These are phyloP conservation scores for Albugo laibachii DNA, from an alignment of 352 stramenopile species.

Conservation along the genomic window DNA sequence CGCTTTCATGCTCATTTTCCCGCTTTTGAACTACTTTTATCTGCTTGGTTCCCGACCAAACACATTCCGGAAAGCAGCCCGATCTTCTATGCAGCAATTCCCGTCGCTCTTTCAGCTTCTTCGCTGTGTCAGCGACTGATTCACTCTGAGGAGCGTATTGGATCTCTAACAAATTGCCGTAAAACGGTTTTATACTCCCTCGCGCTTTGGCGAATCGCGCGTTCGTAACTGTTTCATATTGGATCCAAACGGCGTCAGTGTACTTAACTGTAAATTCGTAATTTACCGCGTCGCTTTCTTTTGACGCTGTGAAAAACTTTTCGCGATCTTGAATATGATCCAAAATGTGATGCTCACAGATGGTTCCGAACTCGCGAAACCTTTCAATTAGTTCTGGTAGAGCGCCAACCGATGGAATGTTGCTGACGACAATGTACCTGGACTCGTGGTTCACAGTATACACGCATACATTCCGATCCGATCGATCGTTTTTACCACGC, in stretches of 20 bases:
- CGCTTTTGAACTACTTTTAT: not conserved
- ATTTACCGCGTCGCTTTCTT: not conserved
- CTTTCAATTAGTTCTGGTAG: conserved; percentile 30
- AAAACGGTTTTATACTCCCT: conserved; percentile 38
- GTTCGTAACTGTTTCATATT: conserved; percentile 61
- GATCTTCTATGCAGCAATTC: conserved; percentile 12
- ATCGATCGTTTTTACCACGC: too few relatives aligned
- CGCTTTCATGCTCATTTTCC: conserved; percentile 1
- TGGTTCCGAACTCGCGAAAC: conserved; percentile 26
- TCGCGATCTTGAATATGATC: conserved; percentile 25
- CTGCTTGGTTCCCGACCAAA: not conserved
- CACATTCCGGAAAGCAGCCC: too few relatives aligned
- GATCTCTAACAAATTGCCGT: conserved; percentile 34
- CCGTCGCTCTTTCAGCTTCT: conserved; percentile 35
- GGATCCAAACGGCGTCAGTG: conserved; percentile 39
- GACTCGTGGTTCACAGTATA: conserved; percentile 44
- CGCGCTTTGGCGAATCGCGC: conserved; percentile 42
- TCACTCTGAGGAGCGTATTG: conserved; percentile 45
- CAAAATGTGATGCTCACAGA: conserved; percentile 27
- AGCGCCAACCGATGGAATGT: conserved; percentile 33
- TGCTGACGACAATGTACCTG: conserved; percentile 32
- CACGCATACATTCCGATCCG: conserved; percentile 13
- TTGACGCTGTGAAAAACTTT: not conserved
- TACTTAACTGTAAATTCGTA: conserved; percentile 11
- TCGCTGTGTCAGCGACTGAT: conserved; percentile 26